Evolutionary conservation across 176 grass and related monocot species (phyloP).

Genomic region (Typha latifolia): DNA sequence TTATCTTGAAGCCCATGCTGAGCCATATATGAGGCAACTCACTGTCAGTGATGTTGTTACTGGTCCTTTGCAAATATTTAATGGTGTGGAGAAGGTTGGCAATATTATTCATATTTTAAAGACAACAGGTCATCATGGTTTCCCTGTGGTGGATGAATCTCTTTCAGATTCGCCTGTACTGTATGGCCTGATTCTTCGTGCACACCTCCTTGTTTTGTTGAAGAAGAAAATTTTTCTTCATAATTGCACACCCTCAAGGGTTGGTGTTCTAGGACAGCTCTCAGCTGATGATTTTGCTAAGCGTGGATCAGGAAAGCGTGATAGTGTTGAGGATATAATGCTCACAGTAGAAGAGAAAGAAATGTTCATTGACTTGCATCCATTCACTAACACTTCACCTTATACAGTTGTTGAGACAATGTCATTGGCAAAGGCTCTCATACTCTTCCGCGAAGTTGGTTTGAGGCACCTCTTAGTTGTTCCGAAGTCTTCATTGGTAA

Average conservation of each 20-base stretch:
- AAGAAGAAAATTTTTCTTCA: conserved; percentile 58
- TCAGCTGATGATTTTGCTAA: conserved; percentile 66
- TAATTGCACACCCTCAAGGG: conserved; percentile 20
- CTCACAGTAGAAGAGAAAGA: conserved; percentile 71
- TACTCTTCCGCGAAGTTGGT: conserved; percentile 88
- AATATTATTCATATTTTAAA: conserved; percentile 71
- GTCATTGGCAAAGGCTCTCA: conserved; percentile 87
- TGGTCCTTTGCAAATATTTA: conserved; percentile 65
- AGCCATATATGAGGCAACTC: conserved; percentile 89
- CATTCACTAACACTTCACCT: conserved; percentile 81
- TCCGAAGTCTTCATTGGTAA: conserved; percentile 66
- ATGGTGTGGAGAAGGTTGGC: conserved; percentile 69
- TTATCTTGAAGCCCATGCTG: conserved; percentile 79
- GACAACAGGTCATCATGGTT: conserved; percentile 78
- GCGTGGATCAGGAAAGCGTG: conserved; percentile 61
- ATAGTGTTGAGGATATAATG: conserved; percentile 56
- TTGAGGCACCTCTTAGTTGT: conserved; percentile 86
- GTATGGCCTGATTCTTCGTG: conserved; percentile 68
- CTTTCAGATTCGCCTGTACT: conserved; percentile 56
- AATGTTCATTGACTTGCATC: conserved; percentile 92
- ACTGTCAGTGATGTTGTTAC: conserved; percentile 85
- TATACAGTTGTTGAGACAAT: conserved; percentile 96
- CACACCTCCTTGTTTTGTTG: conserved; percentile 78
- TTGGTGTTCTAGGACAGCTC: conserved; percentile 46
- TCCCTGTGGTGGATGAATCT: conserved; percentile 77